Evolutionary conservation across 345 rosid species (phyloP), one percentile per base, ranked within the genome.

Genomic region (Camelina neglecta): DNA sequence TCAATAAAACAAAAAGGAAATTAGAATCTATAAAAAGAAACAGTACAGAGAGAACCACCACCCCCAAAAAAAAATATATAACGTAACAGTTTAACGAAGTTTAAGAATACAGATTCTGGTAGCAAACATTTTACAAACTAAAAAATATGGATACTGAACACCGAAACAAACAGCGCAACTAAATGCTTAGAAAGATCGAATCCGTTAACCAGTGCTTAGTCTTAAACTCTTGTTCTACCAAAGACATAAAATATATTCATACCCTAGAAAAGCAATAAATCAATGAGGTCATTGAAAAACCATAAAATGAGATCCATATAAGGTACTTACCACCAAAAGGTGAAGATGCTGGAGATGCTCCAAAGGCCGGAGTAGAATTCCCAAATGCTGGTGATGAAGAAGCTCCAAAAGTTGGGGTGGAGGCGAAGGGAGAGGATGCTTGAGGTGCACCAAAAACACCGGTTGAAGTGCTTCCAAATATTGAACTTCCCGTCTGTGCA

Each of bases 381-480:
- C 94, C 96, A 81, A 93, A 90, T 20, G 91, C 87, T 15, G 97
- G 89, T 11, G 98, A 83, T 49, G 97, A 90, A 70, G 75, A 70
- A 26, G 90, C 87, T 70, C 94, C 96, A 84, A 95, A 95, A 59
- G 90, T 71, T 48, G 93, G 49, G 6, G 85, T 77, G 29, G 97
- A 83, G 11, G 88, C 75, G 54, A 92, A 90, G 16, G 91, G 90
- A 35, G 96, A 82, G 60, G 97, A 87, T 16, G 89, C 42, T 72
- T 81, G 97, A 21, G 96, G 56, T 35, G 90, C 80, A 64, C 96
- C 96, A 84, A 93, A 93, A 79, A 88, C 89, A 39, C 98, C 97
- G 11, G 98, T 93, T 57, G 98, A 89, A 75, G 94, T 90, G 44
- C 94, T 89, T 65, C 98, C 99, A 67, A 95, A 90, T 4, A 89